Percentiles rank a stretch among this genome's conserved stretches.
Evolutionary conservation across 306 rosid species (phyloP).

Genomic region (Begonia peltatifolia): DNA sequence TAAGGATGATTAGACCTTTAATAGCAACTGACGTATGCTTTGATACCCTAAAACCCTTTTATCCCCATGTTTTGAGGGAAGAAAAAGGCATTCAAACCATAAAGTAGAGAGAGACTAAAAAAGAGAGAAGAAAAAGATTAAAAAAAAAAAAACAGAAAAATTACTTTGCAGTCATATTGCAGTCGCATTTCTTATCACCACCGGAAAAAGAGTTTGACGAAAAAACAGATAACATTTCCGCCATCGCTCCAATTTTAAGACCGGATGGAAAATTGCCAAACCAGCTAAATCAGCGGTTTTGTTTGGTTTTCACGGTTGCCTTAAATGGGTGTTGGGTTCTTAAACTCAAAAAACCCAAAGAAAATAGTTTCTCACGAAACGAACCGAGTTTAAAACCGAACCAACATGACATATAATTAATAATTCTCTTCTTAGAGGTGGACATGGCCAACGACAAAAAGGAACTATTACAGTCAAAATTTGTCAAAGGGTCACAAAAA

Average conservation of each 20-base stretch:
- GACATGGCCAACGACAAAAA: neutral
- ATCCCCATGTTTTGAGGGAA: neutral
- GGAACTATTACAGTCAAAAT: conserved; percentile 20
- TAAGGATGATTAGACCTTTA: no score
- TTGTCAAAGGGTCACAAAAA: conserved; percentile 31
- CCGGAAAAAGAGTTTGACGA: no score
- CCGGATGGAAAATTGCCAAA: no score
- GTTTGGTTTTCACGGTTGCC: no score
- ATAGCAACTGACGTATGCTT: neutral
- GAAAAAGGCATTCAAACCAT: neutral
- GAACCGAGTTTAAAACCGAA: no score
- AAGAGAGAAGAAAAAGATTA: no score
- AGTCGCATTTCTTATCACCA: neutral
- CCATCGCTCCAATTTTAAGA: no score
- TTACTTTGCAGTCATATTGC: neutral
- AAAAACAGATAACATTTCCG: no score
- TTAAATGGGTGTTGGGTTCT: neutral
- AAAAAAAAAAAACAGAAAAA: neutral
- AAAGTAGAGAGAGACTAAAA: neutral
- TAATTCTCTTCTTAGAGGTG: no score
- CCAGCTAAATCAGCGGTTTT: no score
- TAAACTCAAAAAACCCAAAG: neutral
- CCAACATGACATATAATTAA: no score
- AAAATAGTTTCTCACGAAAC: neutral
- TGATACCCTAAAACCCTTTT: neutral